These are phyloP conservation scores for Rhododendron kiyosumense DNA, from an alignment of 148 eudicot genomes.

Conservation along the genomic window DNA sequence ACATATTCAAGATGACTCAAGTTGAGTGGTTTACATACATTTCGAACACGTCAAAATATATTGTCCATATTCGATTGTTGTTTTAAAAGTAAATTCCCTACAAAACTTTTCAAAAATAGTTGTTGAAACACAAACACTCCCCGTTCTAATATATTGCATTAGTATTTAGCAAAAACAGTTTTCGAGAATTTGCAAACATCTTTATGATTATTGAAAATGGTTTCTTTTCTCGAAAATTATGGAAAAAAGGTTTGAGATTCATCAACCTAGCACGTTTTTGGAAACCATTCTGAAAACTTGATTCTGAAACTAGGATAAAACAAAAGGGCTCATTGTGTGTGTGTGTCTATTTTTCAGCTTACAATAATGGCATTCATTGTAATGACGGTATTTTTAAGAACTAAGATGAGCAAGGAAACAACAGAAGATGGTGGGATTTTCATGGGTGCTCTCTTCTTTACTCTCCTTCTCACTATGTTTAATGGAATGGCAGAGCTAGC, in stretches of 20 bases:
- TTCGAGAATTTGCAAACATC: background rate
- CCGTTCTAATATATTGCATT: background rate
- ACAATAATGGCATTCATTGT: constrained; percentile 44
- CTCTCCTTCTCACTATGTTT: constrained; percentile 46
- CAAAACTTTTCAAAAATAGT: background rate
- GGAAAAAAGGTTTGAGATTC: background rate
- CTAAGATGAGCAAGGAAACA: constrained; percentile 48
- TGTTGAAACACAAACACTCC: background rate
- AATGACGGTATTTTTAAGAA: constrained; percentile 56
- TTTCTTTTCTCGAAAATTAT: background rate
- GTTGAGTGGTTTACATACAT: background rate
- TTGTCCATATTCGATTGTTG: background rate
- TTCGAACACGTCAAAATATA: background rate
- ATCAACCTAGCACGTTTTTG: background rate
- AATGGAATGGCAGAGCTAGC: constrained; percentile 78
- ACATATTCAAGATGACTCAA: constrained; percentile 17
- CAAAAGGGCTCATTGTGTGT: background rate
- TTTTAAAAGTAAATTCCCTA: background rate
- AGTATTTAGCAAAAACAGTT: background rate
- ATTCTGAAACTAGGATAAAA: background rate
- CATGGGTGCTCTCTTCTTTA: constrained; percentile 72
- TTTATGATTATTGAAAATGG: background rate
- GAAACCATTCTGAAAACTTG: background rate
- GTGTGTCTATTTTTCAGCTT: constrained; percentile 35
- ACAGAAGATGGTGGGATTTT: constrained; percentile 48